These are phyloP conservation scores for Gentiana macrophylla DNA, from an alignment of 257 asterid species.

Conservation along the genomic window DNA sequence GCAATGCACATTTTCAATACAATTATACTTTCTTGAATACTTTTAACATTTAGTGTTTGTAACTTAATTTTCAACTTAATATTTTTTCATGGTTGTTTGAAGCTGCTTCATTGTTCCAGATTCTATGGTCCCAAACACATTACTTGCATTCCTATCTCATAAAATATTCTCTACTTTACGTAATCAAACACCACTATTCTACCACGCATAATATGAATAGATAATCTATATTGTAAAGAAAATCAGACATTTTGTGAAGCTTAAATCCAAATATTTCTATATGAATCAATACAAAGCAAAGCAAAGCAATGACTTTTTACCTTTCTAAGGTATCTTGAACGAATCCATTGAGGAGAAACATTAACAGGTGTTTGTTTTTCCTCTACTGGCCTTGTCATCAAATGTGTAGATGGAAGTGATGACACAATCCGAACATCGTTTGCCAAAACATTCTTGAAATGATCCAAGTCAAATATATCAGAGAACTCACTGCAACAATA, in stretches of 20 bases:
- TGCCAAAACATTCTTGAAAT: constrained; percentile 69
- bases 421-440: constrained; percentile 79
- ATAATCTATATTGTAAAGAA: too few relatives aligned
- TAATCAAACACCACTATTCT: too few relatives aligned
- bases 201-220: too few relatives aligned
- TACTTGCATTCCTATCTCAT: too few relatives aligned
- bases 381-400: constrained; percentile 81
- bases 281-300: constrained; percentile 2
- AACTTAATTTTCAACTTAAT: neutral
- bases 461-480: constrained; percentile 86
- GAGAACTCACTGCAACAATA: constrained; percentile 80
- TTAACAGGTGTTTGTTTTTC: constrained; percentile 73
- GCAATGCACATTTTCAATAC: too few relatives aligned
- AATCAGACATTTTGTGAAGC: too few relatives aligned
- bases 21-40: too few relatives aligned
- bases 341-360: constrained; percentile 73
- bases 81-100: neutral
- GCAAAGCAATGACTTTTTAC: constrained; percentile 21
- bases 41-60: too few relatives aligned
- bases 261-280: neutral
- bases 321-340: constrained; percentile 45
- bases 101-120: neutral
- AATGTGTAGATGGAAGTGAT: constrained; percentile 83
- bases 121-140: too few relatives aligned
- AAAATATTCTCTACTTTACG: too few relatives aligned